A percentile compares a stretch with the other conserved stretches of the same genome.
Evolutionary conservation across 2,329 filamentous ascomycete species (phyloP).

Genomic region (Amphichorda felina): DNA sequence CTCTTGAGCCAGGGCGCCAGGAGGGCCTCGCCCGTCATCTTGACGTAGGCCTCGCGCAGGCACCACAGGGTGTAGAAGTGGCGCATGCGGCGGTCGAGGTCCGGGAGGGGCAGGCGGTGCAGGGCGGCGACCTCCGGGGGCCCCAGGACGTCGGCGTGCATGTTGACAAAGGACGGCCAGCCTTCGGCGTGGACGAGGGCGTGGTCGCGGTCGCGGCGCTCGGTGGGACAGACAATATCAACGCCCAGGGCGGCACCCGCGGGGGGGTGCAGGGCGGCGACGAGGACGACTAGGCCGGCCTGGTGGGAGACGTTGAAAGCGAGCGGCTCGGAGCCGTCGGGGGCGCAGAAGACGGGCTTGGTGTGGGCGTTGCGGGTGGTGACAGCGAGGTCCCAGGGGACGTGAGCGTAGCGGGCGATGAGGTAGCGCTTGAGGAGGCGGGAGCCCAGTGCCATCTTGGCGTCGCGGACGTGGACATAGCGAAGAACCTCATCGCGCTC

Average conservation of each 20-base stretch:
- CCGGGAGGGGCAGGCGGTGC: constrained; percentile 28
- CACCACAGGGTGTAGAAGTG: constrained; percentile 72
- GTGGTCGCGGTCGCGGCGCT: constrained; percentile 52
- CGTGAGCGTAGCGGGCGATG: constrained; percentile 43
- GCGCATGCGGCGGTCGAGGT: constrained; percentile 45
- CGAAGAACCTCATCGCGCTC: constrained; percentile 47
- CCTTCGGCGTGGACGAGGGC: constrained; percentile 44
- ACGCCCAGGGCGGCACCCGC: constrained; percentile 52
- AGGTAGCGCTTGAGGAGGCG: constrained; percentile 63
- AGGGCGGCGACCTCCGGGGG: constrained; percentile 50
- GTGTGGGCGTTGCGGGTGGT: constrained; percentile 42
- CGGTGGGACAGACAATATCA: constrained; percentile 65
- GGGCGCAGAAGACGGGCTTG: constrained; percentile 42
- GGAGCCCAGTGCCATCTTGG: constrained; percentile 62
- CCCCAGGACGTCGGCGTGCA: constrained; percentile 60
- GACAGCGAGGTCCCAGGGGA: constrained; percentile 48
- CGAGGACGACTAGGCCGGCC: constrained; percentile 59
- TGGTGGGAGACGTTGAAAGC: constrained; percentile 72
- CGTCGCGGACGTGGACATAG: constrained; percentile 58
- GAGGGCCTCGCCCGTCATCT: constrained; percentile 70
- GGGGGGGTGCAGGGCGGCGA: constrained; percentile 31
- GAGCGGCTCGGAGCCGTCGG: constrained; percentile 34
- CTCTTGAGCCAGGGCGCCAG: constrained; percentile 61
- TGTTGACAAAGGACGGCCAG: constrained; percentile 56
- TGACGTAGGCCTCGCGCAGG: constrained; percentile 70